phyloP scores from a whole-genome alignment of 2,329 filamentous ascomycete species.

The Cordyceps cicadae region DNA sequence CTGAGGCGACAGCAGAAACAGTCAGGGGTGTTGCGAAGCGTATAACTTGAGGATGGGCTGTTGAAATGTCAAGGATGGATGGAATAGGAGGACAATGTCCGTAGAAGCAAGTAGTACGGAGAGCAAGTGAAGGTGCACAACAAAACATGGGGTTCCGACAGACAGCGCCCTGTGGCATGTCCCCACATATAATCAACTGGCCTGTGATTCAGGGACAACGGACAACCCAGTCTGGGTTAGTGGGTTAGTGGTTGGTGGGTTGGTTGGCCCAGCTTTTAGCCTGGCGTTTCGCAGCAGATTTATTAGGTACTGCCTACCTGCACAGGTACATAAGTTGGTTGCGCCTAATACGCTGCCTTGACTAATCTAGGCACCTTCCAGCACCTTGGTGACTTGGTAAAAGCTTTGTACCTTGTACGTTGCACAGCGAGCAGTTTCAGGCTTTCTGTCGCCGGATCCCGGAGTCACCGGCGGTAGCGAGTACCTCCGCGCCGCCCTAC shows the following conservation, averaged over 20 bases:
- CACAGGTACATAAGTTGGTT: no score
- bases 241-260: no score
- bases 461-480: not conserved
- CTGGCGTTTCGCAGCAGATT: slow-evolving; percentile 2
- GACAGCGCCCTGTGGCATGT: slow-evolving; percentile 4
- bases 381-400: no score
- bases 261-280: no score
- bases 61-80: slow-evolving; percentile 5
- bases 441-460: no score
- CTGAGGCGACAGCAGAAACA: not conserved
- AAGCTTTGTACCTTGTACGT: no score
- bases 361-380: no score
- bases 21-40: not conserved
- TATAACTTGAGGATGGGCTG: not conserved
- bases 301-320: not conserved
- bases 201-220: slow-evolving; percentile 9
- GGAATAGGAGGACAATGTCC: slow-evolving; percentile 8
- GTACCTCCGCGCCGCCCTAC: not conserved
- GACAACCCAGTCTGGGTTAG: not conserved
- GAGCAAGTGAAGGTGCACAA: slow-evolving; percentile 1
- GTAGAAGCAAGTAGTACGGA: not conserved
- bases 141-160: slow-evolving; percentile 11
- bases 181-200: slow-evolving; percentile 8
- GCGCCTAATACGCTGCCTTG: not conserved
- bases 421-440: no score